phyloP scores from a whole-genome alignment of 805 yeast genomes.

The Metschnikowia picachoensis region DNA sequence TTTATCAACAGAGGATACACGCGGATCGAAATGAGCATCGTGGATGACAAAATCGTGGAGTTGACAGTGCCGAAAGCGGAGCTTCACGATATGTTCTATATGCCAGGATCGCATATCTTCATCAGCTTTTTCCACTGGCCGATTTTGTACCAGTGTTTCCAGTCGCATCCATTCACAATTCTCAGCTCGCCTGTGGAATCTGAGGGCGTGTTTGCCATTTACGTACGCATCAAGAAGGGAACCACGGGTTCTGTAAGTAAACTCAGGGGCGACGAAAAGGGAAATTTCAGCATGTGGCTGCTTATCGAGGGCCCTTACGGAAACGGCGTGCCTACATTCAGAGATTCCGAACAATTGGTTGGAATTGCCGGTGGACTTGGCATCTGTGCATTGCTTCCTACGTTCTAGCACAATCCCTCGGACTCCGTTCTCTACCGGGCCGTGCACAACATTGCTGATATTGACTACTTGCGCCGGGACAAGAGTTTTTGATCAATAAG shows the following conservation, averaged over 20 bases:
- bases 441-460: constrained; percentile 13
- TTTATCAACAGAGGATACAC: constrained; percentile 16
- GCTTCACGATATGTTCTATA: constrained; percentile 12
- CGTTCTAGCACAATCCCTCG: constrained; percentile 6
- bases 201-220: constrained; percentile 10
- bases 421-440: constrained; percentile 16
- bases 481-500: constrained; percentile 6
- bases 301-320: constrained; percentile 21
- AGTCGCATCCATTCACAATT: constrained; percentile 18
- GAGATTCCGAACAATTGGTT: constrained; percentile 11
- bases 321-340: constrained; percentile 9
- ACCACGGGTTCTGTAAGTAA: constrained; percentile 11
- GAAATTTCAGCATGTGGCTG: constrained; percentile 14
- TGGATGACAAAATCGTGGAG: constrained; percentile 13
- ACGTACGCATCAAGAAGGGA: constrained; percentile 17
- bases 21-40: constrained; percentile 4
- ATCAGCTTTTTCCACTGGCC: constrained; percentile 18
- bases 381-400: constrained; percentile 15
- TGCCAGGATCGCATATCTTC: constrained; percentile 15
- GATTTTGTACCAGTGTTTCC: constrained; percentile 18
- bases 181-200: constrained; percentile 15
- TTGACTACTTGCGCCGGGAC: constrained; percentile 10
- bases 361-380: constrained; percentile 20
- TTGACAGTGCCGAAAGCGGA: constrained; percentile 15
- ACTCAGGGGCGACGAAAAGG: constrained; percentile 15